phyloP scores from a whole-genome alignment of 1,139 yeast species.

The Zhuliangozyma blackwelliae region DNA sequence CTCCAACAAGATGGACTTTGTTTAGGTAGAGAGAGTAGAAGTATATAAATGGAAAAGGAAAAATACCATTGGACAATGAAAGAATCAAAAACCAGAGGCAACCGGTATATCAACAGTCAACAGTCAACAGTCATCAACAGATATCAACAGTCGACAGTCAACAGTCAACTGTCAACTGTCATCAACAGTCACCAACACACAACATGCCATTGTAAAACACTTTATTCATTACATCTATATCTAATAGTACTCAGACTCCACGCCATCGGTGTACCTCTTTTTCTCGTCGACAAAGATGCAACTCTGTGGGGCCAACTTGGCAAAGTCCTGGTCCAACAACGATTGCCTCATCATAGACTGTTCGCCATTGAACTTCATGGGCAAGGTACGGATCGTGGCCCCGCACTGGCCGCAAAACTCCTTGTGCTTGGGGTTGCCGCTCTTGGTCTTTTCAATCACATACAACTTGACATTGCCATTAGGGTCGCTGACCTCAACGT shows the following conservation, averaged over 20 bases:
- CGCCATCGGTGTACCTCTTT: constrained; percentile 2
- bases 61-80: background rate
- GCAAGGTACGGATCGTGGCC: constrained; percentile 17
- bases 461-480: constrained; percentile 11
- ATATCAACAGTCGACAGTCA: background rate
- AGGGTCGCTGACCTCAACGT: constrained; percentile 13
- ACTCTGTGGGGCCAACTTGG: constrained; percentile 4
- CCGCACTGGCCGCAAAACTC: constrained; percentile 20
- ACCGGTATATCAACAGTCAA: too few species aligned
- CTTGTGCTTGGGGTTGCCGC: constrained; percentile 19
- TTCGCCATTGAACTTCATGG: constrained; percentile 17
- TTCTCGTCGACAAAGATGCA: constrained; percentile 8
- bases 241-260: constrained; percentile 5
- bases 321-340: constrained; percentile 13
- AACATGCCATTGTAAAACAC: too few species aligned
- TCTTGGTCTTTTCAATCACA: constrained; percentile 13
- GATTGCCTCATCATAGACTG: constrained; percentile 16
- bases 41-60: background rate
- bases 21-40: constrained; percentile 1
- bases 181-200: too few species aligned
- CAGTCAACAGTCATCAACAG: too few species aligned
- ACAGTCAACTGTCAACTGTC: background rate
- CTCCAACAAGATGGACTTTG: constrained; percentile 25
- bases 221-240: background rate
- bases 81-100: too few species aligned